Evolutionary conservation across 2,329 filamentous ascomycete genomes (phyloP).

Genomic region (Diplodia seriata): DNA sequence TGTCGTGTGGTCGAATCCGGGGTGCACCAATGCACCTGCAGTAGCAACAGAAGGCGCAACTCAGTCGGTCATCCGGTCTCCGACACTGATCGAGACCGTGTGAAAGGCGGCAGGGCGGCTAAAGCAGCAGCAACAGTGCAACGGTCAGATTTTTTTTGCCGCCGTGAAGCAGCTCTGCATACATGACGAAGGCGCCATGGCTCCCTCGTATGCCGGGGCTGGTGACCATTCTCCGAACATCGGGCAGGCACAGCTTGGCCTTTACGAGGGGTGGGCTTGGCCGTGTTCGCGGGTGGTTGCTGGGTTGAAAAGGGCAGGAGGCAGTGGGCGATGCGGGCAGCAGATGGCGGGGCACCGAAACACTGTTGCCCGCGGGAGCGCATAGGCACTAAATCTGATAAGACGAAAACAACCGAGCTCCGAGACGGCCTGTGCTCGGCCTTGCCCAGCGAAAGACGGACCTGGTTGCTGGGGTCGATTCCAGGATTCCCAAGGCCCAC

Average conservation of each 20-base stretch:
- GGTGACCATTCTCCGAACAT: constrained; percentile 10
- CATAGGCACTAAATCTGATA: constrained; percentile 5
- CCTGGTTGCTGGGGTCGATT: no score
- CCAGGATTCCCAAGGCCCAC: neutral
- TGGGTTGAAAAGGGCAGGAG: neutral
- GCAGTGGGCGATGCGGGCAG: neutral
- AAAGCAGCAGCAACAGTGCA: neutral
- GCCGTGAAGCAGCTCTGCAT: neutral
- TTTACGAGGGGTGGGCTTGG: constrained; percentile 18
- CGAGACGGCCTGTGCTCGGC: neutral
- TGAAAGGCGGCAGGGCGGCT: neutral
- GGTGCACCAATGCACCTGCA: neutral
- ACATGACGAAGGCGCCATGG: constrained; percentile 5
- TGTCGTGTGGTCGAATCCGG: neutral
- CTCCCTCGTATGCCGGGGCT: neutral
- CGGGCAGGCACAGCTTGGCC: neutral
- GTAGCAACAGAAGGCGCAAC: neutral
- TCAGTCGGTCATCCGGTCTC: constrained; percentile 7
- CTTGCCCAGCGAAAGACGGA: neutral
- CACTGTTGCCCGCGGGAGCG: neutral
- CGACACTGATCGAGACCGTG: constrained; percentile 2
- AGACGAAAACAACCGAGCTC: constrained; percentile 18
- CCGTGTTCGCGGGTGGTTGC: neutral
- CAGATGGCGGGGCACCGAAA: neutral
- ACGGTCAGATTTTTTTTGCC: neutral